Base-by-base conservation (phyloP, 108 stramenopile species). In the Nitzschia sp. region DNA sequence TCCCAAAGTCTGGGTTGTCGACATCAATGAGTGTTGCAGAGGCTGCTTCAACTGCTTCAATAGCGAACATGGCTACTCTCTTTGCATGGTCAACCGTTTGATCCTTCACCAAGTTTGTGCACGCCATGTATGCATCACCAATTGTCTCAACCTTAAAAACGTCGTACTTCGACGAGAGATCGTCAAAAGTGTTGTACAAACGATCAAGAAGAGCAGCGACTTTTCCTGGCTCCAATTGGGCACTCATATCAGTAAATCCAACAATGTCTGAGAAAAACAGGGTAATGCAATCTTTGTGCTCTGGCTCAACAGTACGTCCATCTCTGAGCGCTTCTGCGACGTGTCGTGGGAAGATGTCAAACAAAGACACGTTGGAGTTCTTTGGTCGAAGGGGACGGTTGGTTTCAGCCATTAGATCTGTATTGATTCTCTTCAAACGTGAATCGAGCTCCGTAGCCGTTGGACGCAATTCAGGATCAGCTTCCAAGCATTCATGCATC, bases 211-310 rank as follows among this genome's bases (percentile, higher is more conserved):
- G 79, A 24, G 52, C 65, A 42, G 82, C 76, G 26, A 92, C 77
- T 53, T 87, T 74, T 12, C 72, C 21, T 17, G 91, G 88, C n/a
- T 72, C 65, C 54, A 88, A 67, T 1, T 37, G 51, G 9, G 71
- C 69, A 17, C 70, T 57, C 67, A 88, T 80, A 0, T 65, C 64
- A 0, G 93, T 91, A 66, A 90, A 94, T 3, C 84, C 82, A 10
- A 87, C 85, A 65, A 94, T 87, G 62, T 94, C 93, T 17, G 74
- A 80, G 63, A 91, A 88, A 58, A 94, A 84, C 25, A 94, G 70
- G 1, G 87, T 87, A 10, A 92, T 89, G 51, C 64, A n/a, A 17
- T 84, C 79, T 17, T 69, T 77, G 34, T 70, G 63, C 40, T 58
- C 57, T 20, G 84, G 61, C 46, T 86, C 81, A n/a, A 80, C 76